A percentile compares a stretch with the other conserved stretches of the same genome.
phyloP scores from a whole-genome alignment of 306 rosid genomes.

The Pterocarpus santalinus region DNA sequence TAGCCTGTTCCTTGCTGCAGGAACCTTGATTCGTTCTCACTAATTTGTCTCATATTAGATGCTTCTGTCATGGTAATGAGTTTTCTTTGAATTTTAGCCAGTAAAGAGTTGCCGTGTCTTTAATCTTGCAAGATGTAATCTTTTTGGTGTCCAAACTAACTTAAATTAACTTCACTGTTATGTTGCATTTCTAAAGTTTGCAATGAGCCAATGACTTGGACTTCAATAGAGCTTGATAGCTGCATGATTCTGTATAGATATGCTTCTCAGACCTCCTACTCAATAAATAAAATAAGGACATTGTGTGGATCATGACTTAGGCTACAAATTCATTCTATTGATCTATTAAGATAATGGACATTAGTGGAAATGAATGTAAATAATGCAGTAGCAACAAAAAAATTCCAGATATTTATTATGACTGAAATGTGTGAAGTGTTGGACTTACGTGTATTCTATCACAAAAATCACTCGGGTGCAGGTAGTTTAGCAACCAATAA shows the following conservation, averaged over 20 bases:
- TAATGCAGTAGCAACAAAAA: too few species aligned
- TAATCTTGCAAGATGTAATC: slow-evolving; percentile 16
- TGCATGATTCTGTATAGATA: not conserved
- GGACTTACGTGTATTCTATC: too few species aligned
- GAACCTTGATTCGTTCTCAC: slow-evolving; percentile 61
- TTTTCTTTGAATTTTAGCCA: slow-evolving; percentile 28
- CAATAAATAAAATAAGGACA: not conserved
- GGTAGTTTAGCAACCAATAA: too few species aligned
- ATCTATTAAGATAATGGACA: too few species aligned
- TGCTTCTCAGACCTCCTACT: not conserved
- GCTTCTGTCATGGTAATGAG: slow-evolving; percentile 27
- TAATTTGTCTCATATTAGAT: slow-evolving; percentile 38
- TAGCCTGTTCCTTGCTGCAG: slow-evolving; percentile 64
- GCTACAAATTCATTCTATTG: too few species aligned
- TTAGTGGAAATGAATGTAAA: too few species aligned
- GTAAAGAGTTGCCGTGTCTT: not conserved
- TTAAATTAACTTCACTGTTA: not conserved
- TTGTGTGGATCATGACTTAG: too few species aligned
- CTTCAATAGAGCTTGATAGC: not conserved
- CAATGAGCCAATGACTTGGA: not conserved
- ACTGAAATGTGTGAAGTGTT: too few species aligned
- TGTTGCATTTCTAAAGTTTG: not conserved
- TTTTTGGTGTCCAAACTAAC: not conserved
- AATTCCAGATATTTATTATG: too few species aligned
- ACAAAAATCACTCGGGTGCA: too few species aligned